Percentiles rank a stretch among this genome's conserved stretches.
Evolutionary conservation across 2,329 filamentous ascomycete species (phyloP).

Genomic region (Colletotrichum acutatum): DNA sequence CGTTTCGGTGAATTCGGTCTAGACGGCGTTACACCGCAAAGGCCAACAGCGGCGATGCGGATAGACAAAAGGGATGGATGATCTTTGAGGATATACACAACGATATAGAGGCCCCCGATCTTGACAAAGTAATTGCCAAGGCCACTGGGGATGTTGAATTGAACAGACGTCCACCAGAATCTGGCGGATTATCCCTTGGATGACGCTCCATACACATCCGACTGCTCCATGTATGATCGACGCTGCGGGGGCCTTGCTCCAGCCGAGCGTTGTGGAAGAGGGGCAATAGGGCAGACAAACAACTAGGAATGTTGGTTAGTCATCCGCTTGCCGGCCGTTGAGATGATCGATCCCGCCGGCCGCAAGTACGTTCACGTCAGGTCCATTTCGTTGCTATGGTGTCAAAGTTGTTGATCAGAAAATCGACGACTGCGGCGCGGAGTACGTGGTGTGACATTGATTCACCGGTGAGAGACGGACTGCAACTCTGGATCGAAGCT

Average conservation of each 20-base stretch:
- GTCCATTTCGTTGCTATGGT: not conserved
- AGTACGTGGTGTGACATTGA: not conserved
- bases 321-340: not conserved
- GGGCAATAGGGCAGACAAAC: not conserved
- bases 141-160: not conserved
- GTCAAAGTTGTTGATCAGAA: not conserved
- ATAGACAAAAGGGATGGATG: not conserved
- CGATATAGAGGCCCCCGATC: not conserved
- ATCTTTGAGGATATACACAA: not conserved
- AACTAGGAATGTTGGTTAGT: not conserved
- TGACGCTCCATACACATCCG: conserved; percentile 23
- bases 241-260: conserved; percentile 7
- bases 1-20: not conserved
- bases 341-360: not conserved
- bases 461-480: not conserved
- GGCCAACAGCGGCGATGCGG: not conserved
- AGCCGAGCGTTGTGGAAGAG: not conserved
- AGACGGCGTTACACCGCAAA: not conserved
- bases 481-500: not conserved
- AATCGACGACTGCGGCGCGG: not conserved
- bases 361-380: not conserved
- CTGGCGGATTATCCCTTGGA: not conserved
- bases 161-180: conserved; percentile 1
- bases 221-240: conserved; percentile 30
- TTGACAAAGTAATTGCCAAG: not conserved